phyloP scores from a whole-genome alignment of 2,329 filamentous ascomycete species.

The Diplodia scrobiculata region DNA sequence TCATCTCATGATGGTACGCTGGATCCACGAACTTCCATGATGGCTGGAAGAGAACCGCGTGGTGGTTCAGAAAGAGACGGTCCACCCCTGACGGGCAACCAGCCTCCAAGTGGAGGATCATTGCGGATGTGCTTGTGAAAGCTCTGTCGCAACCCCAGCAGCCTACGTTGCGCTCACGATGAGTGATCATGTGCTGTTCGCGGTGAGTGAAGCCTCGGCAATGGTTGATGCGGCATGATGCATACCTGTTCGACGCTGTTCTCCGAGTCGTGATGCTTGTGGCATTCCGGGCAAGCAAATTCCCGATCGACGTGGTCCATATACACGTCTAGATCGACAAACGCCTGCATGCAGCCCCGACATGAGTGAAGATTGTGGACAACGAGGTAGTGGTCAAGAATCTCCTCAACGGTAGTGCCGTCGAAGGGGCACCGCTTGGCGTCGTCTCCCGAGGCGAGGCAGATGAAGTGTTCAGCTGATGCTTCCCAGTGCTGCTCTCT shows the following conservation, averaged over 20 bases:
- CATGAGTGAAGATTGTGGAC: constrained; percentile 12
- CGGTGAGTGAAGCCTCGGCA: neutral
- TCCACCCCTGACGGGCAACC: constrained; percentile 33
- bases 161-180: neutral
- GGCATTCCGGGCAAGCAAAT: constrained; percentile 13
- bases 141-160: constrained; percentile 15
- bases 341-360: constrained; percentile 13
- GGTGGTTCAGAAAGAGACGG: constrained; percentile 31
- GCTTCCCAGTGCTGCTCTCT: constrained; percentile 13
- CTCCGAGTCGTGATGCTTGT: constrained; percentile 5
- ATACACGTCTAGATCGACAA: constrained; percentile 6
- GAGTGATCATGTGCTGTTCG: constrained; percentile 10
- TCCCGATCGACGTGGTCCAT: constrained; percentile 9
- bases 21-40: constrained; percentile 33
- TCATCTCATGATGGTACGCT: constrained; percentile 32
- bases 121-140: neutral
- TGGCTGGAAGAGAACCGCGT: constrained; percentile 33
- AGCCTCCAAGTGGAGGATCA: constrained; percentile 30
- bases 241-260: constrained; percentile 13
- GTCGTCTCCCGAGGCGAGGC: neutral
- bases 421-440: constrained; percentile 6
- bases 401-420: neutral
- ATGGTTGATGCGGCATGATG: neutral
- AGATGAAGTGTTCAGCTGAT: constrained; percentile 7
- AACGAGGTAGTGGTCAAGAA: constrained; percentile 5